Evolutionary conservation across 108 stramenopile species (phyloP).

Genomic region (Aurantiochytrium sp.): DNA sequence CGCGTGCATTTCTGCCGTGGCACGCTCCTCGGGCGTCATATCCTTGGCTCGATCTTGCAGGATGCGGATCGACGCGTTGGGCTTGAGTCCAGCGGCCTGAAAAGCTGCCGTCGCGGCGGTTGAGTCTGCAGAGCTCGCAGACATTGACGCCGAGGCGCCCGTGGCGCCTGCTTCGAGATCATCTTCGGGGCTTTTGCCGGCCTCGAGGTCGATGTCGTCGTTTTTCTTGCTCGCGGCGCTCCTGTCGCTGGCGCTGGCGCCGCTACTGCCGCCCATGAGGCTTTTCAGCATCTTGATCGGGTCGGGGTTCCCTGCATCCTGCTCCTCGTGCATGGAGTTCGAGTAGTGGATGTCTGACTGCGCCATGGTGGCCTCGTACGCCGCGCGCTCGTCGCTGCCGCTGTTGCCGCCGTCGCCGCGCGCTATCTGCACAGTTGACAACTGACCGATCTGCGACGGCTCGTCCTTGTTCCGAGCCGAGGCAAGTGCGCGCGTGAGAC

Average conservation of each 20-base stretch:
- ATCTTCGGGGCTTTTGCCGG: too few relatives aligned
- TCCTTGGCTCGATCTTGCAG: background rate
- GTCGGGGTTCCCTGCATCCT: background rate
- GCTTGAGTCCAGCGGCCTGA: background rate
- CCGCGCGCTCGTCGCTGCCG: too few relatives aligned
- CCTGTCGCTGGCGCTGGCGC: background rate
- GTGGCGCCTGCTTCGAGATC: too few relatives aligned
- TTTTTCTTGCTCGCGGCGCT: background rate
- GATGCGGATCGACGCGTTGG: background rate
- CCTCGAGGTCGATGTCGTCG: background rate
- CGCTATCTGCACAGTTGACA: too few relatives aligned
- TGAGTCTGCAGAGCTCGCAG: background rate
- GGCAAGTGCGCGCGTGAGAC: too few relatives aligned
- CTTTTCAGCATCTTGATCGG: background rate
- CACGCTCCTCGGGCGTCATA: background rate
- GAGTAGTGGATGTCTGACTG: slow-evolving; percentile 3
- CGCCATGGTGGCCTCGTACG: background rate
- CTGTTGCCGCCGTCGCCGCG: too few relatives aligned
- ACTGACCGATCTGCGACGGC: too few relatives aligned
- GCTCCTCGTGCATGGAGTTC: background rate
- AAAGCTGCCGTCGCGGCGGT: background rate
- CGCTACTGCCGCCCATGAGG: background rate
- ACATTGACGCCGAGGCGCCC: background rate
- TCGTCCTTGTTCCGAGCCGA: too few relatives aligned
- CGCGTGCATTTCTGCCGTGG: background rate